These are phyloP conservation scores for Penicillium expansum DNA, from an alignment of 2,329 filamentous ascomycete genomes.

Conservation along the genomic window DNA sequence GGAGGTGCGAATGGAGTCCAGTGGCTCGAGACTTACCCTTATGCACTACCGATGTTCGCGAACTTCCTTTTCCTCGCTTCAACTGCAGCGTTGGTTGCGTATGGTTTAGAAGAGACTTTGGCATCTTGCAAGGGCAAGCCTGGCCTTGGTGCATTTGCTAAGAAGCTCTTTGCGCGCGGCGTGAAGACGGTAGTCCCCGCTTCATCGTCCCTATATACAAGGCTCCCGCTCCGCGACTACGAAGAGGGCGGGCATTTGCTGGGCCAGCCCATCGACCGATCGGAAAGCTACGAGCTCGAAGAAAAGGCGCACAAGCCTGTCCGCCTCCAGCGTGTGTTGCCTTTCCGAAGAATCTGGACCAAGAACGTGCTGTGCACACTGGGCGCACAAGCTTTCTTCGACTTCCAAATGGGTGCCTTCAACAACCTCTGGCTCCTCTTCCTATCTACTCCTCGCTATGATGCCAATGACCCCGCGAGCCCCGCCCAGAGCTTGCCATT, in stretches of 20 bases:
- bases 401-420: conserved; percentile 71
- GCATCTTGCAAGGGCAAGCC: conserved; percentile 47
- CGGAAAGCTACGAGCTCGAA: conserved; percentile 39
- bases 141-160: conserved; percentile 42
- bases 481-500: conserved; percentile 51
- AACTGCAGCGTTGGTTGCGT: conserved; percentile 55
- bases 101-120: conserved; percentile 65
- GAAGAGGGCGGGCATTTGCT: conserved; percentile 38
- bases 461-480: conserved; percentile 38
- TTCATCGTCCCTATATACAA: conserved; percentile 34
- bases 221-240: conserved; percentile 36
- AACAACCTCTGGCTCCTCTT: conserved; percentile 76
- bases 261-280: conserved; percentile 31
- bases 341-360: conserved; percentile 55
- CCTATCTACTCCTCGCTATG: conserved; percentile 66
- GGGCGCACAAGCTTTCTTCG: conserved; percentile 65
- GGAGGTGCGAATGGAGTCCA: conserved; percentile 55
- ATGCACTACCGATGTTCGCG: conserved; percentile 66
- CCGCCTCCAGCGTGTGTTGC: conserved; percentile 43
- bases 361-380: conserved; percentile 57
- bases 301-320: conserved; percentile 33
- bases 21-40: conserved; percentile 64
- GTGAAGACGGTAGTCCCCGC: conserved; percentile 27
- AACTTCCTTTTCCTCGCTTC: conserved; percentile 59
- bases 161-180: conserved; percentile 29